Evolutionary conservation across 148 eudicot genomes (phyloP).

Genomic region (Vaccinium macrocarpon): DNA sequence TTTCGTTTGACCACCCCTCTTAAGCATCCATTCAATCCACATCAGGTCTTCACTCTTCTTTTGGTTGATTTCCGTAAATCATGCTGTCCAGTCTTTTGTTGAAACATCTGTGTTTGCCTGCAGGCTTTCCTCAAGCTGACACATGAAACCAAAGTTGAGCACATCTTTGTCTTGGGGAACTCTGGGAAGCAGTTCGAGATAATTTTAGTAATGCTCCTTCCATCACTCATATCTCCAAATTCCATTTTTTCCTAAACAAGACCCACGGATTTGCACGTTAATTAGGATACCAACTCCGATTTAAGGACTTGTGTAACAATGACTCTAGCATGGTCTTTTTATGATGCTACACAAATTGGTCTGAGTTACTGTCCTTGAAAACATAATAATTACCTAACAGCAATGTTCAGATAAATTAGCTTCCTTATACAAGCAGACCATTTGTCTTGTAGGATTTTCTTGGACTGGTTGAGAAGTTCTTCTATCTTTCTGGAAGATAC

Average conservation of each 20-base stretch:
- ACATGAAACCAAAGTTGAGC: constrained; percentile 84
- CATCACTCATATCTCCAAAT: not conserved
- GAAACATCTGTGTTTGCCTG: constrained; percentile 14
- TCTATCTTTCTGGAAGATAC: constrained; percentile 74
- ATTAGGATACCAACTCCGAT: not conserved
- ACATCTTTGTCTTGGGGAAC: constrained; percentile 67
- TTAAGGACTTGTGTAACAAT: not conserved
- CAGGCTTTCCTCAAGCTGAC: constrained; percentile 83
- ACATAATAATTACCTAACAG: not conserved
- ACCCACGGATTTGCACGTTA: not conserved
- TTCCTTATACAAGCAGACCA: constrained; percentile 9
- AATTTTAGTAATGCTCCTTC: constrained; percentile 46
- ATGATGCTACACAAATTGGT: not conserved
- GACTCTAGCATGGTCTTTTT: not conserved
- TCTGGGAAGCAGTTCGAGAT: constrained; percentile 67
- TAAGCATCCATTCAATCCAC: constrained; percentile 75
- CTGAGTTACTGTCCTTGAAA: not conserved
- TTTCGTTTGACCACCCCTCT: constrained; percentile 70
- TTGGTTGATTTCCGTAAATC: constrained; percentile 1
- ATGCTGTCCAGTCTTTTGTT: constrained; percentile 8
- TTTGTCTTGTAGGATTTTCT: constrained; percentile 76
- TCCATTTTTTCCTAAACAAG: not conserved
- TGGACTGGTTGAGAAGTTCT: constrained; percentile 88
- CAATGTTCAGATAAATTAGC: not conserved
- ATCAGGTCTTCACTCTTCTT: constrained; percentile 55